Evolutionary conservation across 306 rosid genomes (phyloP), one percentile per base, ranked within the genome.

Genomic region (Purshia tridentata): DNA sequence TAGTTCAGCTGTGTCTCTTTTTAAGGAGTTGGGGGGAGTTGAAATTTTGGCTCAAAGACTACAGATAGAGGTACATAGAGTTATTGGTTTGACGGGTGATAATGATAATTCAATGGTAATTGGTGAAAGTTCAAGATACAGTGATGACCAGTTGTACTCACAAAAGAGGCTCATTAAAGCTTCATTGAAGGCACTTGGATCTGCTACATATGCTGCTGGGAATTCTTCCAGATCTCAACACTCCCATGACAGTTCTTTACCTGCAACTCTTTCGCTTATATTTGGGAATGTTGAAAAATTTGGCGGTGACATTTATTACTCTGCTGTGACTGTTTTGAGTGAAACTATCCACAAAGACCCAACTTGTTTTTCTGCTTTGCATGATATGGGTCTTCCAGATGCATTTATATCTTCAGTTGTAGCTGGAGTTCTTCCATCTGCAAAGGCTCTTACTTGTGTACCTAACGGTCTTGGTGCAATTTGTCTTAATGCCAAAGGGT

Each of bases 301-400:
- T 83, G 98, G 98, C 59, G 98, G 98, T 44, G 97, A 93, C 76
- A 91, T 93, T 82, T 93, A 91, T 86, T 85, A 86, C 85, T 93
- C 98, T 49, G 98, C 98, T 73, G 98, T 89, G 83, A 91, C 97
- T 69, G 91, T 93, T 61, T 86, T 93, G 97, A 93, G 97, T 84
- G 98, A 93, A 87, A 89, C 90, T 57, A 93, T 93, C 82, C 98
- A 93, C 88, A 93, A 88, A 81, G 98, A 93, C 75, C 97, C 98
- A 65, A 93, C 97, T 23, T 89, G 87, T 77, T 93, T 86, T 81
- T 75, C 92, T 77, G 75, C 84, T 82, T 75, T 93, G 80, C 96
- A 89, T 80, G 98, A 93, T 76, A 82, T 89, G 91, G 97, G 97
- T 70, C 98, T 93, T 70, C 98, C 98, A 45, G 88, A 85, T 76